Percentiles rank a stretch among this genome's conserved stretches.
phyloP scores from a whole-genome alignment of 495 filamentous ascomycete species.

The Hyaloscypha variabilis region DNA sequence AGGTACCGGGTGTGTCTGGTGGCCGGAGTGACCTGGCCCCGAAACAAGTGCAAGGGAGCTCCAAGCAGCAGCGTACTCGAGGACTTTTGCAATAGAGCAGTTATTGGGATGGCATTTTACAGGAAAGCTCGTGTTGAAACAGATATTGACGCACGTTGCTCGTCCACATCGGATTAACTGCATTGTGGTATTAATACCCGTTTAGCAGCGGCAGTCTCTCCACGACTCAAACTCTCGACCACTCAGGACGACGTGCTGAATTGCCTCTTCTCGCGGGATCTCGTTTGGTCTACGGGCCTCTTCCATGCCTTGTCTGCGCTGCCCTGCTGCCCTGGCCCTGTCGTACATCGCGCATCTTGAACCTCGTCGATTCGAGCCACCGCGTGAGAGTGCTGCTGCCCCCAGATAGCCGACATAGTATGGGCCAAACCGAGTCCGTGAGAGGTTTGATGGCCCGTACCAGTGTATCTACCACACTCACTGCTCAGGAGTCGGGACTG shows the following conservation, averaged over 20 bases:
- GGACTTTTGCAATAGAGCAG: not conserved
- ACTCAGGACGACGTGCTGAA: slow-evolving; percentile 19
- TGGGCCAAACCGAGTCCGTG: too few species aligned
- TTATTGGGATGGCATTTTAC: not conserved
- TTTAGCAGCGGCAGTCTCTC: slow-evolving; percentile 33
- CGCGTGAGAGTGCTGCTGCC: not conserved
- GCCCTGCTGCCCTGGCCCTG: slow-evolving; percentile 6
- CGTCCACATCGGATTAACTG: slow-evolving; percentile 22
- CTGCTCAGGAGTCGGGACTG: too few species aligned
- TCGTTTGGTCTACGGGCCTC: slow-evolving; percentile 1
- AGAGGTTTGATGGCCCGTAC: too few species aligned
- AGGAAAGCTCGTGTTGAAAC: slow-evolving; percentile 16
- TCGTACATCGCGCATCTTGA: not conserved
- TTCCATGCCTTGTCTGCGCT: not conserved
- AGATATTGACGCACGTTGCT: not conserved
- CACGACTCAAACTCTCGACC: slow-evolving; percentile 15
- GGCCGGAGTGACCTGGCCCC: not conserved
- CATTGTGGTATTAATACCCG: slow-evolving; percentile 23
- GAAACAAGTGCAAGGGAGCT: not conserved
- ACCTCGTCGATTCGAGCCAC: slow-evolving; percentile 5
- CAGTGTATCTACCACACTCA: too few species aligned
- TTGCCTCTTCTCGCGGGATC: slow-evolving; percentile 26
- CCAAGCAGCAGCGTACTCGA: not conserved
- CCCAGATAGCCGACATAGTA: too few species aligned
- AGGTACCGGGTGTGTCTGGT: not conserved